These are phyloP conservation scores for Raffaelea deltoideospora DNA, from an alignment of 2,329 filamentous ascomycete species.

Conservation along the genomic window DNA sequence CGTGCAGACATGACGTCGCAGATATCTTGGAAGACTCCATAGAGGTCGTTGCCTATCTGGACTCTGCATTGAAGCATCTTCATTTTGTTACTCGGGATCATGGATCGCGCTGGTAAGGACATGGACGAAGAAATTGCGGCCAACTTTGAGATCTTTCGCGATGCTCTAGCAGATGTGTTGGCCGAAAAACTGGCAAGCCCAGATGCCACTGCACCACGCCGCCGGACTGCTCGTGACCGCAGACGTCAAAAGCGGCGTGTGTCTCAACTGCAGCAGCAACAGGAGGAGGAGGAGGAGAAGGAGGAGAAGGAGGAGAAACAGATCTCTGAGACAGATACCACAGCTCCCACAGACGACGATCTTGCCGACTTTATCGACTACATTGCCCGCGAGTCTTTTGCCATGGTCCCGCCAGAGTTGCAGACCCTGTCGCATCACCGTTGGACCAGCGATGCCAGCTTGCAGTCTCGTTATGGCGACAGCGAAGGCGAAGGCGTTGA, in stretches of 20 bases:
- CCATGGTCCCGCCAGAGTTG: conserved; percentile 44
- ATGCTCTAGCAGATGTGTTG: conserved; percentile 56
- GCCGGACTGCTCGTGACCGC: background rate
- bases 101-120: conserved; percentile 9
- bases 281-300: background rate
- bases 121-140: conserved; percentile 9
- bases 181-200: conserved; percentile 41
- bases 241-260: background rate
- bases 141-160: conserved; percentile 57
- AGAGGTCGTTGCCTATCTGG: too few species aligned
- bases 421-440: conserved; percentile 44
- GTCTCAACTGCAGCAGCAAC: too few species aligned
- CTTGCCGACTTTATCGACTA: conserved; percentile 73
- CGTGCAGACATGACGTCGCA: too few species aligned
- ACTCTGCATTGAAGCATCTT: too few species aligned
- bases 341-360: conserved; percentile 39
- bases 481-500: background rate
- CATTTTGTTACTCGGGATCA: too few species aligned
- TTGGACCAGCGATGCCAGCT: conserved; percentile 29
- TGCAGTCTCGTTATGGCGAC: conserved; percentile 38
- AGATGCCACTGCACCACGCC: background rate
- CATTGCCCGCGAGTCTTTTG: conserved; percentile 55
- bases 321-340: conserved; percentile 9
- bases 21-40: too few species aligned
- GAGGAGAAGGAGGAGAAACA: background rate